phyloP scores from a whole-genome alignment of 352 stramenopile genomes.

The Hyphochytrium catenoides region DNA sequence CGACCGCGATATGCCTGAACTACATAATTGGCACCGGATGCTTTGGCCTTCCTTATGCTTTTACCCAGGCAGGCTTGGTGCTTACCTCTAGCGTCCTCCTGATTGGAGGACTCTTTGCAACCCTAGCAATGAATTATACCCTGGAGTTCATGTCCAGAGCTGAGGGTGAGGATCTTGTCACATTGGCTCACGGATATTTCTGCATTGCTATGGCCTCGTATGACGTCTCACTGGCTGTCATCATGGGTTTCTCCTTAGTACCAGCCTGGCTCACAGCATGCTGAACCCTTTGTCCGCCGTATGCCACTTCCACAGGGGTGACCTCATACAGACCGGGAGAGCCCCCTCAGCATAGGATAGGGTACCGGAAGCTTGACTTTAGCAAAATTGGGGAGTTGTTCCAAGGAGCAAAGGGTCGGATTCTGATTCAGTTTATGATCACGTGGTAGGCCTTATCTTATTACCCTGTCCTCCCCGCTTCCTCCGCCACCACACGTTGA shows the following conservation, averaged over 20 bases:
- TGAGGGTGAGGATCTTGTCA: too few species aligned
- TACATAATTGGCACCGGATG: constrained; percentile 60
- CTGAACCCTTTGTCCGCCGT: too few species aligned
- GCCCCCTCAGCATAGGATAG: constrained; percentile 30
- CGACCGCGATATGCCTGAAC: constrained; percentile 53
- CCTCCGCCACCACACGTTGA: too few species aligned
- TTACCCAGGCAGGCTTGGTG: constrained; percentile 33
- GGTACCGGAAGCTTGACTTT: constrained; percentile 63
- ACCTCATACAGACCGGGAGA: constrained; percentile 21
- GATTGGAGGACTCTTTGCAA: constrained; percentile 24
- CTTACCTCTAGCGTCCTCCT: constrained; percentile 31
- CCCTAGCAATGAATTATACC: constrained; percentile 66
- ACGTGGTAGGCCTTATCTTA: too few species aligned
- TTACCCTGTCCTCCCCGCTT: too few species aligned
- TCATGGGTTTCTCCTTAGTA: too few species aligned
- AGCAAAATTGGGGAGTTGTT: constrained; percentile 52
- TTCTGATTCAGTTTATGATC: constrained; percentile 35
- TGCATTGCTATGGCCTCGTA: too few species aligned
- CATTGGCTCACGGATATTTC: too few species aligned
- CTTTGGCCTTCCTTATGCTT: constrained; percentile 50
- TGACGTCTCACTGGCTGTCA: too few species aligned
- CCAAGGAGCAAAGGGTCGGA: constrained; percentile 32
- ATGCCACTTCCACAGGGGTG: too few species aligned
- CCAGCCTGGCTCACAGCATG: too few species aligned
- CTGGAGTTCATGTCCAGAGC: constrained; percentile 43